Conservation (phyloP, 768 basidiomycete genomes). For the Mycena galericulata region DNA sequence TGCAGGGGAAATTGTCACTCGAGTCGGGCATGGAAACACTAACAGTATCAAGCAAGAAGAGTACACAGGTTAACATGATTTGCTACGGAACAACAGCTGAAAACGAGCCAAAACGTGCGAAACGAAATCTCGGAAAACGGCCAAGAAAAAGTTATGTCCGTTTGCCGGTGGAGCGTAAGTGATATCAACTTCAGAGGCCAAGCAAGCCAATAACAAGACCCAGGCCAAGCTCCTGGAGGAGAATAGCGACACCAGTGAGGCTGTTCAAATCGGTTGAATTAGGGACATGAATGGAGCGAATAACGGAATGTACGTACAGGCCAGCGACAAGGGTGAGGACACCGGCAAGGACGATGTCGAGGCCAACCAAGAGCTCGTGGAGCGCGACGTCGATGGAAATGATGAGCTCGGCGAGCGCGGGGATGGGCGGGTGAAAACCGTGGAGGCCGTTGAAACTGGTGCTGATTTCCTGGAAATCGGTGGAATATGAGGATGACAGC, state of each 20-base stretch:
- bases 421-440: slow-evolving; percentile 34
- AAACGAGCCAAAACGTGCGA: slow-evolving; percentile 9
- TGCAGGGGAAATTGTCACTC: too few species aligned
- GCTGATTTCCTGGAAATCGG: slow-evolving; percentile 34
- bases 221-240: slow-evolving; percentile 27
- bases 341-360: slow-evolving; percentile 44
- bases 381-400: slow-evolving; percentile 40
- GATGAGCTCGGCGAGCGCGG: slow-evolving; percentile 38
- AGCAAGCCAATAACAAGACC: slow-evolving; percentile 32
- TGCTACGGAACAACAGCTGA: slow-evolving; percentile 14
- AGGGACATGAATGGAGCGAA: background rate
- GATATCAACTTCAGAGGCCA: slow-evolving; percentile 31
- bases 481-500: too few species aligned
- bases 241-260: slow-evolving; percentile 31
- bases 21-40: too few species aligned
- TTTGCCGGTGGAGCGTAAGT: slow-evolving; percentile 3
- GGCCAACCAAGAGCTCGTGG: slow-evolving; percentile 39
- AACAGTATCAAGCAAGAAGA: too few species aligned
- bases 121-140: slow-evolving; percentile 16
- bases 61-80: slow-evolving; percentile 16
- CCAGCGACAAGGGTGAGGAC: slow-evolving; percentile 43
- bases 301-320: slow-evolving; percentile 30
- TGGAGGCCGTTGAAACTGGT: slow-evolving; percentile 38
- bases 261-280: slow-evolving; percentile 19
- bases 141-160: slow-evolving; percentile 19